Evolutionary conservation across 805 yeast species (phyloP).

Genomic region (Candida morakotiae): DNA sequence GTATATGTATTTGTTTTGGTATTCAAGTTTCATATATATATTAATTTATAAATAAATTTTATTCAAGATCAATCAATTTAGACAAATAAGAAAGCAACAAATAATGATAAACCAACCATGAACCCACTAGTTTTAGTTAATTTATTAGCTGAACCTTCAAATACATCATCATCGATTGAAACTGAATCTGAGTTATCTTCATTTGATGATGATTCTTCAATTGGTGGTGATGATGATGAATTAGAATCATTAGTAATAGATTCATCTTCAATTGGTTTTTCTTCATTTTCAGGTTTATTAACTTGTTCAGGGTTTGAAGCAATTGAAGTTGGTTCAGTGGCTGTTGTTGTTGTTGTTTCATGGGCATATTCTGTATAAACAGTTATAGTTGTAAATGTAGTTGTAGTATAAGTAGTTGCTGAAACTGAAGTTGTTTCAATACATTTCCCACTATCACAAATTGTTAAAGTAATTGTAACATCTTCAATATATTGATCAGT

Average conservation of each 20-base stretch:
- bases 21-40: no score
- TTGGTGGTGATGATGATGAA: background rate
- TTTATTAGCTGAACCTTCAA: conserved; percentile 1
- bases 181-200: background rate
- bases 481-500: conserved; percentile 1
- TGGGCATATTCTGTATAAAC: background rate
- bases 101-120: background rate
- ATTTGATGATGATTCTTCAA: background rate
- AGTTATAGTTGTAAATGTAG: conserved; percentile 1
- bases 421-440: background rate
- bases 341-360: background rate
- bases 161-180: background rate
- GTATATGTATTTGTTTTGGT: no score
- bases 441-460: conserved; percentile 1
- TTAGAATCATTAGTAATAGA: background rate
- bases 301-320: background rate
- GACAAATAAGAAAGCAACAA: no score
- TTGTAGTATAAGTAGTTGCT: conserved; percentile 4
- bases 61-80: no score
- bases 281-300: background rate
- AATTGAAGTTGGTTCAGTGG: background rate
- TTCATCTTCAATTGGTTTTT: background rate
- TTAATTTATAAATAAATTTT: no score
- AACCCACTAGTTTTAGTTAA: background rate
- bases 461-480: conserved; percentile 2